Evolutionary conservation across 192 early-diverging fungal species (phyloP).

Genomic region (Linnemannia hyalina): DNA sequence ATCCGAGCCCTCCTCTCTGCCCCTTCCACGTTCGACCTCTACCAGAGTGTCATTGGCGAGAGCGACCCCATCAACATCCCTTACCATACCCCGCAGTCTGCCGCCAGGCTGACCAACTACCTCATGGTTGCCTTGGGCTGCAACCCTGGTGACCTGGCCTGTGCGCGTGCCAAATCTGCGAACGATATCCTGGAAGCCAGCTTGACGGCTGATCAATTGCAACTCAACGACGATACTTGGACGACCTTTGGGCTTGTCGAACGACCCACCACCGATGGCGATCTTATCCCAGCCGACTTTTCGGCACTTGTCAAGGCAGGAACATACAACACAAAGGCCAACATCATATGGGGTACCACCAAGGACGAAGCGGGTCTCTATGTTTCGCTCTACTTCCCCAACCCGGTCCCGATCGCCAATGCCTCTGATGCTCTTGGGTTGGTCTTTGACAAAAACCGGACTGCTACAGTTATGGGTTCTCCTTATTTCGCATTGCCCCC

Average conservation of each 20-base stretch:
- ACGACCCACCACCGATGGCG: slow-evolving; percentile 56
- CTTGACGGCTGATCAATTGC: slow-evolving; percentile 13
- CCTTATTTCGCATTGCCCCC: slow-evolving; percentile 23
- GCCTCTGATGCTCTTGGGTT: slow-evolving; percentile 12
- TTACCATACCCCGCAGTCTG: slow-evolving; percentile 18
- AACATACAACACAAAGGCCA: slow-evolving; percentile 47
- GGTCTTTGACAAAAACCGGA: slow-evolving; percentile 24
- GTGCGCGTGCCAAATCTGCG: slow-evolving; percentile 25
- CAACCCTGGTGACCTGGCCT: slow-evolving; percentile 13
- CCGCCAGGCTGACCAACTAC: slow-evolving; percentile 19
- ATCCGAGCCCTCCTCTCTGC: slow-evolving; percentile 58
- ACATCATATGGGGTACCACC: slow-evolving; percentile 38
- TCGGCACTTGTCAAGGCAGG: slow-evolving; percentile 42
- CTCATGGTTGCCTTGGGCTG: slow-evolving; percentile 31
- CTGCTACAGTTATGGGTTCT: slow-evolving; percentile 16
- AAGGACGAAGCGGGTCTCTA: slow-evolving; percentile 51
- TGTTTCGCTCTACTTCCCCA: slow-evolving; percentile 34
- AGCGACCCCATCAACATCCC: slow-evolving; percentile 59
- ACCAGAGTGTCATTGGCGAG: slow-evolving; percentile 56
- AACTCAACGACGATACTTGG: slow-evolving; percentile 31
- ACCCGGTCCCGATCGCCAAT: slow-evolving; percentile 27
- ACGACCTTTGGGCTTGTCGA: slow-evolving; percentile 33
- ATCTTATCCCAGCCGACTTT: slow-evolving; percentile 40
- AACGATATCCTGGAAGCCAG: slow-evolving; percentile 32
- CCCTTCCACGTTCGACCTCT: slow-evolving; percentile 53